Percentiles rank a stretch among this genome's conserved stretches.
Conservation (phyloP, 2,329 filamentous ascomycete genomes). For the Aphanoascus verrucosus region DNA sequence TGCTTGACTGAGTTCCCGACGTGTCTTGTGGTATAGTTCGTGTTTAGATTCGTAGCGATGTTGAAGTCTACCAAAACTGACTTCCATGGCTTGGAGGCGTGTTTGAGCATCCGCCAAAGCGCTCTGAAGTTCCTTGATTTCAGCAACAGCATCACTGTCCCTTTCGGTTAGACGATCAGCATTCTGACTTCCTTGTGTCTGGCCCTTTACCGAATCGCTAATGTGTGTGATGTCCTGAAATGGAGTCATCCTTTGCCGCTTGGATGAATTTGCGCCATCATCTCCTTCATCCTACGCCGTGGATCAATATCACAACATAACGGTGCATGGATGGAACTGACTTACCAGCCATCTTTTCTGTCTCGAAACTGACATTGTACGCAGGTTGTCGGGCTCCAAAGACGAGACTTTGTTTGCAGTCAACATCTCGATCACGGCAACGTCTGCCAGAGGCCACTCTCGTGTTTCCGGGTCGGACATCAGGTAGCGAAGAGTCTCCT, state of each 20-base stretch:
- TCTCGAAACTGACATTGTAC: conserved; percentile 19
- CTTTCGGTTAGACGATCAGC: conserved; percentile 17
- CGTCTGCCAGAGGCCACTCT: conserved; percentile 30
- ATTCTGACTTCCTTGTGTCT: conserved; percentile 20
- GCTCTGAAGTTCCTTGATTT: conserved; percentile 24
- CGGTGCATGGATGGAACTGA: neutral
- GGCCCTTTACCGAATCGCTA: conserved; percentile 26
- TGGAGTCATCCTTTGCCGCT: conserved; percentile 30
- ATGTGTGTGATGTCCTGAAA: conserved; percentile 30
- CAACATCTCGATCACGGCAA: conserved; percentile 30
- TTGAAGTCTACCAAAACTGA: conserved; percentile 29
- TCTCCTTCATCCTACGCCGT: conserved; percentile 22
- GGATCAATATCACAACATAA: neutral
- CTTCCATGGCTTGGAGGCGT: conserved; percentile 26
- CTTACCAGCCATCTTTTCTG: conserved; percentile 23
- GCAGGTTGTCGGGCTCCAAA: conserved; percentile 15
- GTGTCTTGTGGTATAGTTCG: conserved; percentile 29
- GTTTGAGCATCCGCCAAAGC: conserved; percentile 21
- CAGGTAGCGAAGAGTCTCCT: conserved; percentile 28
- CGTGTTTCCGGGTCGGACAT: conserved; percentile 27
- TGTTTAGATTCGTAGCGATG: conserved; percentile 37
- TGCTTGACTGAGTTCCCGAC: conserved; percentile 29
- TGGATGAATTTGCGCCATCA: conserved; percentile 22
- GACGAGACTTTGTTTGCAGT: conserved; percentile 9
- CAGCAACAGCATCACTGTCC: conserved; percentile 23